These are phyloP conservation scores for Filobasidium uniguttulatum DNA, from an alignment of 1,284 basidiomycete genomes.

Conservation along the genomic window DNA sequence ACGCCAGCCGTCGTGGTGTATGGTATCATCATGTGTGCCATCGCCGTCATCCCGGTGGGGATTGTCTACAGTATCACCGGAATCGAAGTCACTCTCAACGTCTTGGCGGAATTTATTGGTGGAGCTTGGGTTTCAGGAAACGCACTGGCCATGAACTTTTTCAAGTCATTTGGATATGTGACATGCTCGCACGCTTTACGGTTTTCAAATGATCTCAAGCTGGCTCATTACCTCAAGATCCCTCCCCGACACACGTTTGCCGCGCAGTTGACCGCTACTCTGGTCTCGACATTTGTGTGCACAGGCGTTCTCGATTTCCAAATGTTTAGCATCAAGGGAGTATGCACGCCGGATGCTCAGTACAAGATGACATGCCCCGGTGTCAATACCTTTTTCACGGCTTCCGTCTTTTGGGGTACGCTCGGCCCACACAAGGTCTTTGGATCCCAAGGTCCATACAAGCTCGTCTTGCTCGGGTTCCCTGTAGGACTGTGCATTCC, in stretches of 20 bases:
- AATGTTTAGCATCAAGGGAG: constrained; percentile 28
- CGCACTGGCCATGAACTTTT: constrained; percentile 39
- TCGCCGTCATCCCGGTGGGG: constrained; percentile 36
- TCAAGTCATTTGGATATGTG: constrained; percentile 37
- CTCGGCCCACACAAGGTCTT: constrained; percentile 57
- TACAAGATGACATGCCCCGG: constrained; percentile 38
- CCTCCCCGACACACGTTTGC: constrained; percentile 50
- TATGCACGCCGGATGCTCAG: constrained; percentile 29
- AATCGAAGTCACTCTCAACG: constrained; percentile 39
- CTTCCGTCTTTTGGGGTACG: constrained; percentile 38
- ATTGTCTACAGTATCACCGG: constrained; percentile 41
- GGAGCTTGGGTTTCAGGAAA: constrained; percentile 41
- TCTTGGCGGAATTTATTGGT: constrained; percentile 41
- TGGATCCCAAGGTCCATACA: constrained; percentile 47
- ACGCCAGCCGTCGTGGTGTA: constrained; percentile 40
- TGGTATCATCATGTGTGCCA: constrained; percentile 37
- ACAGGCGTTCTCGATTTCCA: constrained; percentile 38
- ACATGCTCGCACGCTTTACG: constrained; percentile 37
- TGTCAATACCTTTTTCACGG: constrained; percentile 34
- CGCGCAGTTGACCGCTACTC: constrained; percentile 38
- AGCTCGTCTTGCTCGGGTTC: constrained; percentile 53
- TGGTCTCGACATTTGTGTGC: constrained; percentile 38
- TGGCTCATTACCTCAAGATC: constrained; percentile 96
- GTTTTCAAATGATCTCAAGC: constrained; percentile 59
- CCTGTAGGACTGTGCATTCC: constrained; percentile 40